Percentiles rank a stretch among this genome's conserved stretches.
These are phyloP conservation scores for Dichotomocladium elegans DNA, from an alignment of 371 early-diverging fungal genomes.

Conservation along the genomic window DNA sequence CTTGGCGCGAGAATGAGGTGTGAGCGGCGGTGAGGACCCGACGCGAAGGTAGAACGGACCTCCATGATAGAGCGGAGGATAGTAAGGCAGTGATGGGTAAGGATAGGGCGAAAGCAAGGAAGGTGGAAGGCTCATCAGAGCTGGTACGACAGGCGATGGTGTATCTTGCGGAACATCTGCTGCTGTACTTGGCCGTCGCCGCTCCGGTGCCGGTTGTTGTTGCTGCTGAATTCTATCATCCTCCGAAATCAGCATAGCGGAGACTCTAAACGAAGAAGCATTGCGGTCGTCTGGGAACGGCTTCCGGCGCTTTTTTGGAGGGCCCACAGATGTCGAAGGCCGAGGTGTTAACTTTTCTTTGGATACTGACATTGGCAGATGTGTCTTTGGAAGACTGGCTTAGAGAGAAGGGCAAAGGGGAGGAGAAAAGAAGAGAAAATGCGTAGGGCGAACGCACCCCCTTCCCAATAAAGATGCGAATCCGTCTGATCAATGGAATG, in stretches of 20 bases:
- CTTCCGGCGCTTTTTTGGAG: conserved; percentile 13
- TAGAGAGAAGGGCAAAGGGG: background rate
- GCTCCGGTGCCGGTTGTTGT: background rate
- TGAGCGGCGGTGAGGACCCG: background rate
- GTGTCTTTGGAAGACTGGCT: background rate
- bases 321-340: conserved; percentile 2
- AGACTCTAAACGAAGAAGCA: background rate
- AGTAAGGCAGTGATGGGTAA: conserved; percentile 5
- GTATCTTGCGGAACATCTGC: background rate
- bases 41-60: conserved; percentile 13
- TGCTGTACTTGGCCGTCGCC: background rate
- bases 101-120: conserved; percentile 5
- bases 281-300: background rate
- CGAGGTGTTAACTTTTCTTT: background rate
- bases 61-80: conserved; percentile 11
- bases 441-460: background rate
- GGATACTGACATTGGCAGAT: background rate
- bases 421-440: conserved; percentile 4
- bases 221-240: background rate
- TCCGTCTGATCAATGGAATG: no score
- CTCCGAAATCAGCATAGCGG: no score
- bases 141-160: background rate
- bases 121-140: conserved; percentile 11
- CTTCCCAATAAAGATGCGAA: no score
- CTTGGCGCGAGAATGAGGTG: conserved; percentile 1